Evolutionary conservation across 2,329 filamentous ascomycete genomes (phyloP).

Genomic region (Akanthomyces dipterigenus): DNA sequence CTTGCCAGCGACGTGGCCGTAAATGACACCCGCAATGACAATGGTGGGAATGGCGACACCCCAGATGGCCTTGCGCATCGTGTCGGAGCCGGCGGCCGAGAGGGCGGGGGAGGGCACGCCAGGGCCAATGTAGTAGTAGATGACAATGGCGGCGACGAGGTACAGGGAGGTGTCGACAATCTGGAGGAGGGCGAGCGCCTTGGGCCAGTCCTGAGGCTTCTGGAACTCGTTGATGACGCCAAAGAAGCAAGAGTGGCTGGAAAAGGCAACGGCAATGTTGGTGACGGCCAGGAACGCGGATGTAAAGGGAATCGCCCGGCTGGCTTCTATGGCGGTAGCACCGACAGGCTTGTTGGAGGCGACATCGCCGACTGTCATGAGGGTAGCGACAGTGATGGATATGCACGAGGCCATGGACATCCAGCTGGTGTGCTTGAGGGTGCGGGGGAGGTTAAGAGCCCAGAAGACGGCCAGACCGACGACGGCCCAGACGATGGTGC

Average conservation of each 20-base stretch:
- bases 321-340: constrained; percentile 25
- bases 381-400: constrained; percentile 55
- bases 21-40: constrained; percentile 64
- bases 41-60: constrained; percentile 65
- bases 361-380: constrained; percentile 58
- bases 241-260: constrained; percentile 62
- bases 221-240: constrained; percentile 58
- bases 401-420: constrained; percentile 56
- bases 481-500: constrained; percentile 58
- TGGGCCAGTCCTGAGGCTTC: constrained; percentile 52
- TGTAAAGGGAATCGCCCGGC: constrained; percentile 36
- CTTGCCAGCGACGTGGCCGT: constrained; percentile 59
- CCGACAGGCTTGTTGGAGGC: constrained; percentile 38
- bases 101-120: constrained; percentile 60
- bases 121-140: constrained; percentile 60
- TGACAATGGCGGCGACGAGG: constrained; percentile 55
- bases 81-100: constrained; percentile 45
- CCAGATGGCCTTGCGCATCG: constrained; percentile 58
- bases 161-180: constrained; percentile 55
- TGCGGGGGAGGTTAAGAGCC: constrained; percentile 53
- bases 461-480: constrained; percentile 53
- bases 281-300: constrained; percentile 50
- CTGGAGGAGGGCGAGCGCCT: constrained; percentile 50
- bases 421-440: constrained; percentile 55
- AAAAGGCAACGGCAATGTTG: constrained; percentile 62